Evolutionary conservation across 495 filamentous ascomycete species (phyloP), one percentile per base, ranked within the genome.

Genomic region (Chlorociboria aeruginascens): DNA sequence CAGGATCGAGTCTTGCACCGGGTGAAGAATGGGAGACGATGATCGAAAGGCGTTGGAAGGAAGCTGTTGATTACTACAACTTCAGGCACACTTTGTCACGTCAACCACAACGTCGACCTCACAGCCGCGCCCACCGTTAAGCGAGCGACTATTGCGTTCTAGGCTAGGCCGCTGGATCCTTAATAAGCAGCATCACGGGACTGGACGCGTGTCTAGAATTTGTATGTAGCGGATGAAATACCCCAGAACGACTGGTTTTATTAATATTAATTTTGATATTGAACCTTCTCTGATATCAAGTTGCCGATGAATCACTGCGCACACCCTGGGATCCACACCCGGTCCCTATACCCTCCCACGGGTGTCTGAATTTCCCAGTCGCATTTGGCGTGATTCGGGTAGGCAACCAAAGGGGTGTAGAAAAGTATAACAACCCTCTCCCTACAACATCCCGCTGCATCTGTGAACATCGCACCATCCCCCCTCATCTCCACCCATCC

Each of bases 41-140:
- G 32, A 44, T 32, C 9, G 35, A 20, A 16, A 48, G 43, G 49
- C 13, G 32, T 35, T 44, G 42, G 43, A 32, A 32, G 43, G 32
- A 35, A 29, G 30, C 8, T 46, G 53, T 44, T 56, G 49, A 30
- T 33, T 41, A 36, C 28, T 41, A 41, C 32, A 28, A 36, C 41
- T 29, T 46, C 49, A 56, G 53, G 53, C 53, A 55, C 52, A 50
- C 41, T 34, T 45, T 39, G 35, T 40, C 47, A 54, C 52, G n/a
- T n/a, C n/a, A n/a, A n/a, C n/a, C n/a, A n/a, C n/a, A n/a, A n/a
- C n/a, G n/a, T n/a, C n/a, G 52, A 25, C 20, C 20, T 46, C 50
- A 42, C 46, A 7, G 20, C 25, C 29, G n/a, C 28, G 42, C 17
- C 25, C 28, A 3, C 3, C 17, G 40, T 25, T 43, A 43, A 43